Base-by-base conservation (phyloP, 2,329 filamentous ascomycete species). In the Chalara sp. region DNA sequence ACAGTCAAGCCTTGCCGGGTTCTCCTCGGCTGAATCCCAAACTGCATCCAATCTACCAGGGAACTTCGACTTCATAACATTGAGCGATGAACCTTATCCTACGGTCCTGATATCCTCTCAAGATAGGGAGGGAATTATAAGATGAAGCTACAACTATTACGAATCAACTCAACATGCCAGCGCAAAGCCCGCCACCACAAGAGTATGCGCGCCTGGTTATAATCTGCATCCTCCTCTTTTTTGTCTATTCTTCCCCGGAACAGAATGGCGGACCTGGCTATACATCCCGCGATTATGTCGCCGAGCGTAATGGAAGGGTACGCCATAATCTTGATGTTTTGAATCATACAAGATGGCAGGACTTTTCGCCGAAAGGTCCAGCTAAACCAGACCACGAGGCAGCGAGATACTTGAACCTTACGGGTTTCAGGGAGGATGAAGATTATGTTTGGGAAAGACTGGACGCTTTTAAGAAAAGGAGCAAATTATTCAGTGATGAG, bases 371-470 rank as follows among this genome's bases (percentile, higher is more conserved):
- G 8, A 64, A 60, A 7, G 52, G 57, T 40, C 61, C 57, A 40
- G 55, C 56, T 48, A 59, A 58, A 29, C 63, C 51, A 10, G 31
- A 44, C 4, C 49, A 50, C 33, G 58, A 59, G 31, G 55, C 61
- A 40, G 56, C 48, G 8, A 71, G 68, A 29, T 83, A 76, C 55
- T 69, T 90, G 53, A 89, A 89, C 59, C 72, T 96, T 47, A 87
- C 87, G 2, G 92, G 92, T 1, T 83, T 95, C 54, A 79, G 86
- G 46, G 72, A 81, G 44, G 77, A 82, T 21, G 87, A 95, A 68
- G 81, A 79, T 5, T 89, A 87, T 67, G 84, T 81, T 1, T 96
- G 91, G 91, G 78, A 84, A 33, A 76, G 89, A 51, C 72, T 96
- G 28, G 72, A 73, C 0, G 69, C 73, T 1, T 89, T 91, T 52